Percentiles rank a stretch among this genome's conserved stretches.
Evolutionary conservation across 305 asterid species (phyloP).

Genomic region (Ilex paraguariensis): DNA sequence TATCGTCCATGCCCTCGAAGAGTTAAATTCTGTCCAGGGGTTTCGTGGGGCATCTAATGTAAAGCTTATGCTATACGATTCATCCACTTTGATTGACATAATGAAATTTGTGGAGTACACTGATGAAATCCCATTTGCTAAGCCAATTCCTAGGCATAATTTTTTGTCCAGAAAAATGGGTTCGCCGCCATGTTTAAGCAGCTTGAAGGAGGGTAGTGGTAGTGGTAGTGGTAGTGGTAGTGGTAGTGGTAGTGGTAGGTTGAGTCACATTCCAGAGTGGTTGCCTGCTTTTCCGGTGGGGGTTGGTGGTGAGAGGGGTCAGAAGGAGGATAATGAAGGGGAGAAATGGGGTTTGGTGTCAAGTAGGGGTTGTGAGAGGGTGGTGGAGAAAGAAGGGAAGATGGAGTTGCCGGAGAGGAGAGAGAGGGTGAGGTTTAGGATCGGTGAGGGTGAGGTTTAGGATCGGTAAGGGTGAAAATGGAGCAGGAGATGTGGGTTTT

Average conservation of each 20-base stretch:
- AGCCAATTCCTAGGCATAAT: slow-evolving; percentile 24
- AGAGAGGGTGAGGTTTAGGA: slow-evolving; percentile 37
- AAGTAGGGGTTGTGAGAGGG: slow-evolving; percentile 12
- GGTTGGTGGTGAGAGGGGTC: slow-evolving; percentile 8
- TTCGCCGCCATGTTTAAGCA: neutral
- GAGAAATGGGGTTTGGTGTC: slow-evolving; percentile 4
- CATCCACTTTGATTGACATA: slow-evolving; percentile 35
- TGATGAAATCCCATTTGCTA: slow-evolving; percentile 49
- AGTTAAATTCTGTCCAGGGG: slow-evolving; percentile 41
- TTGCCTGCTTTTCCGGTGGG: slow-evolving; percentile 42
- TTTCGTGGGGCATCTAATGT: slow-evolving; percentile 26
- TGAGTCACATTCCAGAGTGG: slow-evolving; percentile 56
- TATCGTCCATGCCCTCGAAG: slow-evolving; percentile 42
- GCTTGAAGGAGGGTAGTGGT: neutral
- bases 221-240: slow-evolving; percentile 7
- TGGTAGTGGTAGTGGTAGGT: slow-evolving; percentile 10
- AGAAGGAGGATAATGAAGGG: slow-evolving; percentile 10
- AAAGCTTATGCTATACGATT: slow-evolving; percentile 18
- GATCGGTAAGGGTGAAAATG: slow-evolving; percentile 13
- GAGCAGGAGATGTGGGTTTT: slow-evolving; percentile 13
- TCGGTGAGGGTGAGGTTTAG: slow-evolving; percentile 28
- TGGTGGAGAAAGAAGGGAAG: slow-evolving; percentile 7
- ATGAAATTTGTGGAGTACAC: slow-evolving; percentile 22
- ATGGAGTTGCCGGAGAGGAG: slow-evolving; percentile 23
- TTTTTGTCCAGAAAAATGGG: neutral